Evolutionary conservation across 306 rosid species (phyloP).

Genomic region (Citrullus colocynthis): DNA sequence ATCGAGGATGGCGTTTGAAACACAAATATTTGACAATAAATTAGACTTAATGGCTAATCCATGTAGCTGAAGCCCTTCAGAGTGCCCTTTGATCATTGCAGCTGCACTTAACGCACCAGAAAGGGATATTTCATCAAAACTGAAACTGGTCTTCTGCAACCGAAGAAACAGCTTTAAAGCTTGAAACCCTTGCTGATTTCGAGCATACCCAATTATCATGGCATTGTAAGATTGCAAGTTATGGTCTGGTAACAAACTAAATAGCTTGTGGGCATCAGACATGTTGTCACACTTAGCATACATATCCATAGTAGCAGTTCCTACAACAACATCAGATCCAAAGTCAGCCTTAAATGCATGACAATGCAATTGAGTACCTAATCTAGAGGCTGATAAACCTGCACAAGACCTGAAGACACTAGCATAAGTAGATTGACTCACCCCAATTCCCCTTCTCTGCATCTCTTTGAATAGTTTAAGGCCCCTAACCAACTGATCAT

Average conservation of each 20-base stretch:
- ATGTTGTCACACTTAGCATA: constrained; percentile 63
- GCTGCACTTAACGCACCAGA: constrained; percentile 67
- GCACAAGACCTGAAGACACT: constrained; percentile 76
- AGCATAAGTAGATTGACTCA: constrained; percentile 79
- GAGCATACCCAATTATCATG: constrained; percentile 53
- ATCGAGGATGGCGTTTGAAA: constrained; percentile 68
- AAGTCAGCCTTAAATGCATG: constrained; percentile 50
- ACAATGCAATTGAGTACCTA: constrained; percentile 69
- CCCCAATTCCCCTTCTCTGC: constrained; percentile 49
- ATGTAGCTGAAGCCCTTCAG: constrained; percentile 60
- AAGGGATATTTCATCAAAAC: constrained; percentile 52
- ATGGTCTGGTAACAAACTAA: constrained; percentile 36
- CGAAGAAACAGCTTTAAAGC: constrained; percentile 43
- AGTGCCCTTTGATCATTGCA: constrained; percentile 38
- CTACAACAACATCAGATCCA: constrained; percentile 53
- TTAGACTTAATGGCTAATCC: constrained; percentile 50
- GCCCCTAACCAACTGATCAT: constrained; percentile 38
- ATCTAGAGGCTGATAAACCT: constrained; percentile 42
- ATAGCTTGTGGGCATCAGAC: constrained; percentile 49
- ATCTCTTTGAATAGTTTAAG: constrained; percentile 48
- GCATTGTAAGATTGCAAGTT: constrained; percentile 68
- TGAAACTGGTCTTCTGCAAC: constrained; percentile 36
- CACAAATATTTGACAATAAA: constrained; percentile 46
- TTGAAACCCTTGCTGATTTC: constrained; percentile 39
- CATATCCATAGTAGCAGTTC: constrained; percentile 85